Evolutionary conservation across 2,329 filamentous ascomycete genomes (phyloP).

Genomic region (Myriosclerotinia curreyana): DNA sequence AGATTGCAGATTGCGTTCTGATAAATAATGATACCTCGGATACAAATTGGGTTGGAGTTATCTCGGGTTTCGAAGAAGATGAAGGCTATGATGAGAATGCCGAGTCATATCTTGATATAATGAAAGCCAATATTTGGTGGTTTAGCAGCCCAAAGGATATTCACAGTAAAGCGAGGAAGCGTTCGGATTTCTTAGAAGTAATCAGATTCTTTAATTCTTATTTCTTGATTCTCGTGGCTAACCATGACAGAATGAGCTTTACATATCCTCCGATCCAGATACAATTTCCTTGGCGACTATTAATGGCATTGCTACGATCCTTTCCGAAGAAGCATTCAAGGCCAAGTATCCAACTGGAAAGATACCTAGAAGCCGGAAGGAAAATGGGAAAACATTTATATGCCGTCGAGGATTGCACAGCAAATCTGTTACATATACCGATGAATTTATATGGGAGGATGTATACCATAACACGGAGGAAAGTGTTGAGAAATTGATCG

Average conservation of each 20-base stretch:
- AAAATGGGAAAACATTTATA: slow-evolving; percentile 82
- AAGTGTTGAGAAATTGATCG: slow-evolving; percentile 30
- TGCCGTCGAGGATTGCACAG: slow-evolving; percentile 89
- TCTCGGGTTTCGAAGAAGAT: slow-evolving; percentile 74
- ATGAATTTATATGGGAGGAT: slow-evolving; percentile 90
- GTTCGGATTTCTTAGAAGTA: slow-evolving; percentile 72
- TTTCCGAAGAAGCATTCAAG: slow-evolving; percentile 69
- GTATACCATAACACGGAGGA: slow-evolving; percentile 53
- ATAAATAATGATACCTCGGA: slow-evolving; percentile 83
- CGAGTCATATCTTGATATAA: slow-evolving; percentile 15
- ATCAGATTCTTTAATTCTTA: slow-evolving; percentile 26
- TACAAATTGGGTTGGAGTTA: slow-evolving; percentile 89
- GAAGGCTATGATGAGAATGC: slow-evolving; percentile 71
- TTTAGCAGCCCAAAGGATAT: slow-evolving; percentile 91
- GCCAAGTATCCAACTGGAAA: slow-evolving; percentile 70
- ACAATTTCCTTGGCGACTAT: slow-evolving; percentile 83
- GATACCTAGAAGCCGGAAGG: slow-evolving; percentile 67
- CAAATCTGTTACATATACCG: slow-evolving; percentile 83
- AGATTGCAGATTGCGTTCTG: slow-evolving; percentile 77
- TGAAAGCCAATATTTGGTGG: slow-evolving; percentile 67
- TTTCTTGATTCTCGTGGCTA: slow-evolving; percentile 14
- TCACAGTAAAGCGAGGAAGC: slow-evolving; percentile 76
- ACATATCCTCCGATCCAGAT: slow-evolving; percentile 85
- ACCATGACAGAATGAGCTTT: slow-evolving; percentile 72
- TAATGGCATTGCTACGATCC: slow-evolving; percentile 79